Conservation (phyloP, 352 stramenopile genomes). For the Globisporangium orthogonon region DNA sequence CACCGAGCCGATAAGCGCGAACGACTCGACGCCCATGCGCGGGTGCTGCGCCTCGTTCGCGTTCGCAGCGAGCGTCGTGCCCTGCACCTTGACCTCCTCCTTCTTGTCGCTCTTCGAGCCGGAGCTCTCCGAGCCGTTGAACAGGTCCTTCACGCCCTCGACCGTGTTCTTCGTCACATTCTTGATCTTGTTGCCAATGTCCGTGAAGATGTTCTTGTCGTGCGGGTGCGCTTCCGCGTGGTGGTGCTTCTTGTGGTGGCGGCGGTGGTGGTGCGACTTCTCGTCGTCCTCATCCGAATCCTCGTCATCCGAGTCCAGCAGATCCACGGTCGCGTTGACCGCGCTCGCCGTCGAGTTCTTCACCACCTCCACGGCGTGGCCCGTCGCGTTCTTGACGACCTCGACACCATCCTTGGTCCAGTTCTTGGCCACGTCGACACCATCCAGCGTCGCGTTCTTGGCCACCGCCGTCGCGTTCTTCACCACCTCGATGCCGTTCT, state of each 20-base stretch:
- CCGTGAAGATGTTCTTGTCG: constrained; percentile 6
- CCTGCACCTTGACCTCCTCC: constrained; percentile 11
- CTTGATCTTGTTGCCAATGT: constrained; percentile 18
- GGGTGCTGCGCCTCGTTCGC: constrained; percentile 13
- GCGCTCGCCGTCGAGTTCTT: background rate
- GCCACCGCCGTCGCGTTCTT: background rate
- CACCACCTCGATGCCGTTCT: background rate
- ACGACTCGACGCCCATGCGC: constrained; percentile 8
- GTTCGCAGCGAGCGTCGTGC: constrained; percentile 7
- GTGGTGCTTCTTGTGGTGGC: background rate
- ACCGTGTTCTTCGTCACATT: background rate
- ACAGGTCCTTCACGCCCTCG: constrained; percentile 4
- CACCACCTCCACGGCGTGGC: constrained; percentile 11
- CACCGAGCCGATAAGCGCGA: constrained; percentile 14
- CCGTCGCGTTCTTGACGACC: constrained; percentile 1
- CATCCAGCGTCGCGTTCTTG: constrained; percentile 4
- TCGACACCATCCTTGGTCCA: constrained; percentile 7
- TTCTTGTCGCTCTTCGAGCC: background rate
- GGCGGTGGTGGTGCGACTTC: constrained; percentile 10
- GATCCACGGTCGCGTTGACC: background rate
- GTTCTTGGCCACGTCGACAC: background rate
- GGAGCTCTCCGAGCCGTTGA: constrained; percentile 11
- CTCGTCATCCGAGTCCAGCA: constrained; percentile 7
- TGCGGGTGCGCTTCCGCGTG: background rate
- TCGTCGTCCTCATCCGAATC: constrained; percentile 22